Base-by-base conservation (phyloP, 2,329 filamentous ascomycete genomes). In the Colletotrichum noveboracense region DNA sequence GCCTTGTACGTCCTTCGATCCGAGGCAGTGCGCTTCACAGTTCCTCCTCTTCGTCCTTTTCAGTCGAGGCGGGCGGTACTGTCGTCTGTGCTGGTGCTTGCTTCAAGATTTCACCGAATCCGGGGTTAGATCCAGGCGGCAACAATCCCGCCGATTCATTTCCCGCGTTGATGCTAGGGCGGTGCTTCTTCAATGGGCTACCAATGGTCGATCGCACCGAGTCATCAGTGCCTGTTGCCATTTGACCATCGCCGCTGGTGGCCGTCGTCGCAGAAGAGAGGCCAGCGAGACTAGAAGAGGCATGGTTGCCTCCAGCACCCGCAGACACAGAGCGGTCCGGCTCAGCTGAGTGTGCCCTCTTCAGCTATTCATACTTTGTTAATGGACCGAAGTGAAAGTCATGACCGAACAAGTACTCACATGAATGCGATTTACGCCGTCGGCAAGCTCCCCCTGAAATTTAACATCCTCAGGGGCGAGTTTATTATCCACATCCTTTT, bases 371-470 rank as follows among this genome's bases (percentile, higher is more conserved):
- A 32, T 24, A 6, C 16, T 10, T 13, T 48, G 30, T 56, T 58
- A 78, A 38, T 6, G 34, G n/a, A 64, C n/a, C 10, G 32, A 26
- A 18, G 16, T 14, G 18, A n/a, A 30, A 13, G 18, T 5, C 6
- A 12, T 8, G 14, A 18, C 13, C 21, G 24, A 36, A 12, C 58
- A 7, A 32, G 18, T 58, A 84, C 91, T 81, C 88, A 95, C 95
- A 85, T 93, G 94, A 84, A 97, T 96, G 79, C 95, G 93, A 80
- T 95, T 91, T 66, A 97, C 94, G 64, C 94, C 94, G 77, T 96
- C 95, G 56, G 94, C 93, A 70, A 97, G 88, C 83, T 96, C 94
- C 66, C 93, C 93, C 70, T 93, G 91, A 79, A 92, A 92, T 79
- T 91, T 90, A 68, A 91, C 92, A 81, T 96, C 95, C 78, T 96